phyloP scores from a whole-genome alignment of 2,329 filamentous ascomycete genomes.

The Macrophomina tecta region DNA sequence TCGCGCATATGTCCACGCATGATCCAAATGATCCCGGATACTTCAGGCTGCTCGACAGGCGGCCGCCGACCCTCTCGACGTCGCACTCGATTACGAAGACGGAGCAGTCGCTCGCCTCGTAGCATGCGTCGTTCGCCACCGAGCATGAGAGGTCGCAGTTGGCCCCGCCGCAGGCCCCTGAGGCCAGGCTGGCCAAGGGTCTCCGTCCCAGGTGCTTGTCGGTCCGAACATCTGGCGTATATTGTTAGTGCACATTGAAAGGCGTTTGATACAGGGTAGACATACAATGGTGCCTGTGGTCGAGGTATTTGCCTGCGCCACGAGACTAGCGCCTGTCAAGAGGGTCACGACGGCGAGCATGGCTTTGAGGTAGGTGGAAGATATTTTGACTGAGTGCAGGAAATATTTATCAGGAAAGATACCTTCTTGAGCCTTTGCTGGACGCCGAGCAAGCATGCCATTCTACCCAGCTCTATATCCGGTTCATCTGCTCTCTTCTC shows the following conservation, averaged over 20 bases:
- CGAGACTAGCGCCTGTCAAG: background rate
- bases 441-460: background rate
- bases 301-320: background rate
- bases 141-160: background rate
- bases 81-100: background rate
- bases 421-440: background rate
- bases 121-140: background rate
- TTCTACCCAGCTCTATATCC: background rate
- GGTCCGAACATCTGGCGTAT: too few relatives aligned
- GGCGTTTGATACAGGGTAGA: too few relatives aligned
- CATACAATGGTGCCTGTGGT: background rate
- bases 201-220: too few relatives aligned
- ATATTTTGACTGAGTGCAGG: background rate
- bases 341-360: background rate
- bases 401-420: background rate
- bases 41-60: background rate
- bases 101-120: background rate
- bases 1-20: background rate
- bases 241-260: too few relatives aligned
- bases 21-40: background rate
- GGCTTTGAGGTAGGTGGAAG: background rate
- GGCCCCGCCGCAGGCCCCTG: background rate
- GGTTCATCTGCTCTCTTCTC: background rate
- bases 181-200: too few relatives aligned
- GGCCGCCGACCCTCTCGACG: background rate